phyloP scores from a whole-genome alignment of 148 eudicot species.

The Suaeda aralocaspica region DNA sequence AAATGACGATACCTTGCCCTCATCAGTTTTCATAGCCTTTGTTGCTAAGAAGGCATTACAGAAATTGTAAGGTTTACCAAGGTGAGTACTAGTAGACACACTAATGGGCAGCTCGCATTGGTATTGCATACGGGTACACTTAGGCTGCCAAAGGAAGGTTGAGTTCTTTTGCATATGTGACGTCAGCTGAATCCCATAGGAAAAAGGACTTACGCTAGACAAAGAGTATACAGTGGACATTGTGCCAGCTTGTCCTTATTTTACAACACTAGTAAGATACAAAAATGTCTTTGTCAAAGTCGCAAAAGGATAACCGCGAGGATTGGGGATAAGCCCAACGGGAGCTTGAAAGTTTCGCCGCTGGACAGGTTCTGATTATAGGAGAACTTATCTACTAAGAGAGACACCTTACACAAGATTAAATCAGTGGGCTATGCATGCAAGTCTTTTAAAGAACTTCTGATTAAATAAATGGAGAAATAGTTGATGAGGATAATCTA shows the following conservation, averaged over 20 bases:
- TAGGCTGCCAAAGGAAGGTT: not conserved
- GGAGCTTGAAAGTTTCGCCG: no score
- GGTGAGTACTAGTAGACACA: not conserved
- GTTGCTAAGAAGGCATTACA: conserved; percentile 3
- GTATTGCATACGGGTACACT: conserved; percentile 1
- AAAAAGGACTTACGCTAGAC: conserved; percentile 21
- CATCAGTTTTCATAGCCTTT: conserved; percentile 15
- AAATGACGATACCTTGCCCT: conserved; percentile 11
- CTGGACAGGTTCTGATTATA: no score
- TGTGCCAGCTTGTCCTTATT: not conserved
- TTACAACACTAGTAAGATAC: no score
- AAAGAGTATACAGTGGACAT: conserved; percentile 31
- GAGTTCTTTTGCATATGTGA: conserved; percentile 12
- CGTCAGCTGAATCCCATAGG: not conserved
- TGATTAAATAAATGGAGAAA: not conserved
- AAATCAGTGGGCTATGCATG: no score
- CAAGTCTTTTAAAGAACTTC: not conserved
- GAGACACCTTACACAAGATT: no score
- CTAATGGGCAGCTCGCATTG: not conserved
- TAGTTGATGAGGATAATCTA: conserved; percentile 1
- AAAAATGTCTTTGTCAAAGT: no score
- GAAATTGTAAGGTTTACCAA: conserved; percentile 4
- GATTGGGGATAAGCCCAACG: no score
- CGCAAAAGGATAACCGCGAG: no score
- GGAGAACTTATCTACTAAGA: no score